phyloP scores from a whole-genome alignment of 352 stramenopile genomes.

The Globisporangium uncinulatum region DNA sequence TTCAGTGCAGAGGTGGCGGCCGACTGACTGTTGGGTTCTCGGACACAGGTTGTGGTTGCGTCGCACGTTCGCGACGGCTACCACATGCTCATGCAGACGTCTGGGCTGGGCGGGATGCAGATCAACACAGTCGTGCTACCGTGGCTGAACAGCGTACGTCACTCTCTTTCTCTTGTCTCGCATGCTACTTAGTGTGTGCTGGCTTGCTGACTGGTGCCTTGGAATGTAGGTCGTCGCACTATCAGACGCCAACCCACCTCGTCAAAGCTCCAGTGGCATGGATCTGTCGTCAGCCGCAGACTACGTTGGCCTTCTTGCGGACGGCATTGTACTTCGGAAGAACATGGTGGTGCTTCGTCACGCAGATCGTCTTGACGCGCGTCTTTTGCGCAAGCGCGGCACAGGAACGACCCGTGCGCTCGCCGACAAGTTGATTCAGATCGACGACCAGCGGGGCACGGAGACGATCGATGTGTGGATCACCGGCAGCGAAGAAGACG shows the following conservation, averaged over 20 bases:
- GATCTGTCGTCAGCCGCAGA: conserved; percentile 14
- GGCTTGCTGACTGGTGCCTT: no score
- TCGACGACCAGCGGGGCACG: conserved; percentile 9
- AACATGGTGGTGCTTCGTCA: conserved; percentile 54
- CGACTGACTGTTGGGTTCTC: not conserved
- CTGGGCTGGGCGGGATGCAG: conserved; percentile 67
- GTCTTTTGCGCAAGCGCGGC: conserved; percentile 24
- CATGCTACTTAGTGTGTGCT: no score
- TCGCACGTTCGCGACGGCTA: conserved; percentile 39
- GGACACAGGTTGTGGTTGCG: conserved; percentile 42
- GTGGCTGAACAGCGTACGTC: conserved; percentile 29
- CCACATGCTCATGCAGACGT: conserved; percentile 60
- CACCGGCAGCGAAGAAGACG: conserved; percentile 23
- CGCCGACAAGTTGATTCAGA: conserved; percentile 5
- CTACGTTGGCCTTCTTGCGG: conserved; percentile 41
- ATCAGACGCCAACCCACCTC: conserved; percentile 1
- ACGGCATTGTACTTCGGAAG: conserved; percentile 47
- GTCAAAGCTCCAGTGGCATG: conserved; percentile 1
- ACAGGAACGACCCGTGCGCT: conserved; percentile 2
- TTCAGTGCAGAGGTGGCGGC: not conserved
- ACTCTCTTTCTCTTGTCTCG: no score
- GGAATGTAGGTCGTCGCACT: no score
- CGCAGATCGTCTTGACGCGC: conserved; percentile 36
- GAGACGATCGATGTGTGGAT: conserved; percentile 64
- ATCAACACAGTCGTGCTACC: conserved; percentile 70